Evolutionary conservation across 1,139 yeast species (phyloP).

Genomic region (Chernovozyma aurita): DNA sequence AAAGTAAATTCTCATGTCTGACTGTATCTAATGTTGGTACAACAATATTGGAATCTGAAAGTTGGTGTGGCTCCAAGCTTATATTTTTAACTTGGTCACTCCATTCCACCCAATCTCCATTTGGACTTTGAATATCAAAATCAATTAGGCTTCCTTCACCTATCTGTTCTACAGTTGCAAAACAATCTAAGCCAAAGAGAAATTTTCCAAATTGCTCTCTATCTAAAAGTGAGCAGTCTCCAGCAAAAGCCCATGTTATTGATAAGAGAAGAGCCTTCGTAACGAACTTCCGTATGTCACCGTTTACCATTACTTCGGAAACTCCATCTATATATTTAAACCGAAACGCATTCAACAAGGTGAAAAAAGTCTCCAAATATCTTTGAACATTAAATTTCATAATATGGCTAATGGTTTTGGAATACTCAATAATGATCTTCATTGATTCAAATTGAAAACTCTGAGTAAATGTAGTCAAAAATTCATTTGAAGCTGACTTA

Average conservation of each 20-base stretch:
- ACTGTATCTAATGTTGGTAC: conserved; percentile 80
- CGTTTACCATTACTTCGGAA: neutral
- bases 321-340: conserved; percentile 1
- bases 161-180: conserved; percentile 12
- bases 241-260: conserved; percentile 66
- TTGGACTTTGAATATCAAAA: conserved; percentile 43
- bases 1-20: conserved; percentile 60
- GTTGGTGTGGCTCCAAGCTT: conserved; percentile 60
- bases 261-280: conserved; percentile 40
- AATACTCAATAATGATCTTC: conserved; percentile 9
- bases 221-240: conserved; percentile 45
- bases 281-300: conserved; percentile 20
- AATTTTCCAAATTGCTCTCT: conserved; percentile 35
- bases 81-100: conserved; percentile 36
- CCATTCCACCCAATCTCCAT: conserved; percentile 50
- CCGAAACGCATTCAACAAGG: conserved; percentile 23
- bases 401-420: conserved; percentile 38
- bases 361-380: conserved; percentile 33
- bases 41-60: conserved; percentile 58
- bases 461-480: conserved; percentile 2
- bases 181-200: conserved; percentile 19
- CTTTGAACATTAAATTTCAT: conserved; percentile 47
- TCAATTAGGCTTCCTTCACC: conserved; percentile 26
- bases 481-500: conserved; percentile 5
- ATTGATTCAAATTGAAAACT: conserved; percentile 8